phyloP scores from a whole-genome alignment of 2,329 filamentous ascomycete genomes.

The Atkinsonella texensis region DNA sequence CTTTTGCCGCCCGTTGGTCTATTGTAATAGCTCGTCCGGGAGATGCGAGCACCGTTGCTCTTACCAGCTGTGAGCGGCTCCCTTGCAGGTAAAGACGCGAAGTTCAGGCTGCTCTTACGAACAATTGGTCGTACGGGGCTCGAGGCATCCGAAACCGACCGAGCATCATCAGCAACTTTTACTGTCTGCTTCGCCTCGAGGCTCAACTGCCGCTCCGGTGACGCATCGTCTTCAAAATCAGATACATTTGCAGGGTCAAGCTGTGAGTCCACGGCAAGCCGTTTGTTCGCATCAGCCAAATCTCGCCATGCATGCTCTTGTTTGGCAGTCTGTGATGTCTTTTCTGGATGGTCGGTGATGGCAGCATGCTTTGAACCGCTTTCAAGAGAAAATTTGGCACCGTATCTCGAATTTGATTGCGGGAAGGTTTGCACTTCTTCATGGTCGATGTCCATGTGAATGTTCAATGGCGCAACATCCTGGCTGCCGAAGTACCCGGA shows the following conservation, averaged over 20 bases:
- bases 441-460: slow-evolving; percentile 12
- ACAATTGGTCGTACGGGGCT: slow-evolving; percentile 66
- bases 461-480: slow-evolving; percentile 19
- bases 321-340: slow-evolving; percentile 30
- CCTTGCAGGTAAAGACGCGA: slow-evolving; percentile 81
- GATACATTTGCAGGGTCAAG: neutral
- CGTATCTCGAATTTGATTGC: slow-evolving; percentile 10
- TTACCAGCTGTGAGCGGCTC: slow-evolving; percentile 79
- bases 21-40: slow-evolving; percentile 63
- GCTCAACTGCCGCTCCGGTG: slow-evolving; percentile 6
- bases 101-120: slow-evolving; percentile 90
- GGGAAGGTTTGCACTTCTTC: slow-evolving; percentile 11
- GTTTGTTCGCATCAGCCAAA: slow-evolving; percentile 7
- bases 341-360: slow-evolving; percentile 21
- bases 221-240: slow-evolving; percentile 2
- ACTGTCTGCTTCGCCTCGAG: slow-evolving; percentile 1
- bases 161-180: slow-evolving; percentile 29
- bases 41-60: slow-evolving; percentile 61
- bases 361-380: slow-evolving; percentile 15
- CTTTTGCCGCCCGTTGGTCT: slow-evolving; percentile 64
- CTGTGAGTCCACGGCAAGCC: neutral
- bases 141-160: slow-evolving; percentile 56
- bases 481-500: slow-evolving; percentile 65
- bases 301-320: slow-evolving; percentile 28
- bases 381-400: slow-evolving; percentile 7